Evolutionary conservation across 2,329 filamentous ascomycete genomes (phyloP), one percentile per base, ranked within the genome.

Genomic region (Zymoseptoria brevis): DNA sequence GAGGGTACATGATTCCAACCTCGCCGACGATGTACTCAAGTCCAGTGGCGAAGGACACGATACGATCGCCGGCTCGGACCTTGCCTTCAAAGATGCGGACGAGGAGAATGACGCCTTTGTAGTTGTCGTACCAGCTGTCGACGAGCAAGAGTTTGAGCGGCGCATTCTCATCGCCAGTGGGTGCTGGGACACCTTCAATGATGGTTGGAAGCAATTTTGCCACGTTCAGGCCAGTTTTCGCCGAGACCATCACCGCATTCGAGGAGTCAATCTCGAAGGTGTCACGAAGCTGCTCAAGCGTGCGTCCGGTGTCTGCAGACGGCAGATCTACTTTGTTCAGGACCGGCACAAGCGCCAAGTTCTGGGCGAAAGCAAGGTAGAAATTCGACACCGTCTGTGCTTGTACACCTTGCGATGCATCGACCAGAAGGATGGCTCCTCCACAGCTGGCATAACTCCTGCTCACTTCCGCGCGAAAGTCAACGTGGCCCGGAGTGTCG

Each of bases 351-450:
- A 99, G 82, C 21, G 86, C 82, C 55, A 99, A 77, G 16, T 90
- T 90, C 73, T 97, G 90, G 1, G 93, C 87, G 75, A 99, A 99
- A 7, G 94, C 94, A 22, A 97, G 84, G 73, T 97, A 96, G 76
- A 99, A 99, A 75, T 99, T 99, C 62, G 94, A 94, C 8, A 99
- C 94, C 0, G 94, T 99, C 79, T 99, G 94, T 4, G 94, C 94
- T 77, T 99, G 94, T 2, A 99, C 87, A 52, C 94, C 94, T 75
- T 99, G 94, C 67, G 89, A 96, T 7, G 93, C 94, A 79, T 99
- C 94, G 2, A 99, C 93, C 1, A 99, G 83, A 56, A 99, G 80
- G 61, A 99, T 74, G 0, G 94, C 93, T 55, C 94, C 95, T 64
- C 92, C 93, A 73, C 94, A 99, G 69, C 90, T 96, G 55, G 93